Percentiles rank a stretch among this genome's conserved stretches.
Evolutionary conservation across 2,329 filamentous ascomycete species (phyloP).

Genomic region (Nigrospora oryzae): DNA sequence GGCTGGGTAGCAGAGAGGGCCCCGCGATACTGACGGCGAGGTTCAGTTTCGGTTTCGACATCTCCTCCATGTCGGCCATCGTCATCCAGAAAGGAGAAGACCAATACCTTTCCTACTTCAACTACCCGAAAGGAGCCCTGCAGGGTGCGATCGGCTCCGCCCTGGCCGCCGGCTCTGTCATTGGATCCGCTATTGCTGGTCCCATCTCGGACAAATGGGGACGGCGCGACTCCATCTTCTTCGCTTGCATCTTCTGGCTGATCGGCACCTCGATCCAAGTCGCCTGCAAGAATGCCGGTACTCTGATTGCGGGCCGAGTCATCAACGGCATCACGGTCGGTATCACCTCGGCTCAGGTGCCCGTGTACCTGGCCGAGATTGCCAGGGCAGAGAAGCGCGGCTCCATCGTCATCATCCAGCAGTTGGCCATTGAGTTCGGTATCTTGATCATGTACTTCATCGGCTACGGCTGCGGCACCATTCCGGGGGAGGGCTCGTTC

Average conservation of each 20-base stretch:
- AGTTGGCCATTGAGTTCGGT: conserved; percentile 67
- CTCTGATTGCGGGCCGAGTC: conserved; percentile 45
- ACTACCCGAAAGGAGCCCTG: conserved; percentile 32
- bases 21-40: background rate
- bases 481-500: conserved; percentile 50
- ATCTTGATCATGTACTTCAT: conserved; percentile 66
- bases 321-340: conserved; percentile 60
- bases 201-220: conserved; percentile 39
- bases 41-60: conserved; percentile 42
- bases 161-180: conserved; percentile 42
- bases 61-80: conserved; percentile 50
- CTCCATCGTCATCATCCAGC: conserved; percentile 61
- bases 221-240: conserved; percentile 33
- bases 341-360: conserved; percentile 58
- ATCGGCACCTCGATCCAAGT: conserved; percentile 53
- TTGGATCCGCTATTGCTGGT: conserved; percentile 39
- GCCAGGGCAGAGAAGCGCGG: conserved; percentile 50
- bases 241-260: conserved; percentile 38
- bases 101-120: conserved; percentile 44
- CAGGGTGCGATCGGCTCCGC: conserved; percentile 45
- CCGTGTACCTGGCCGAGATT: conserved; percentile 61
- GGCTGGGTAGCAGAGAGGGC: background rate
- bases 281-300: conserved; percentile 47
- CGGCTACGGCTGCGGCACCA: conserved; percentile 54
- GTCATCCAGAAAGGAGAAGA: conserved; percentile 29